Conservation (phyloP, 805 yeast genomes). For the Saturnispora galanensis region DNA sequence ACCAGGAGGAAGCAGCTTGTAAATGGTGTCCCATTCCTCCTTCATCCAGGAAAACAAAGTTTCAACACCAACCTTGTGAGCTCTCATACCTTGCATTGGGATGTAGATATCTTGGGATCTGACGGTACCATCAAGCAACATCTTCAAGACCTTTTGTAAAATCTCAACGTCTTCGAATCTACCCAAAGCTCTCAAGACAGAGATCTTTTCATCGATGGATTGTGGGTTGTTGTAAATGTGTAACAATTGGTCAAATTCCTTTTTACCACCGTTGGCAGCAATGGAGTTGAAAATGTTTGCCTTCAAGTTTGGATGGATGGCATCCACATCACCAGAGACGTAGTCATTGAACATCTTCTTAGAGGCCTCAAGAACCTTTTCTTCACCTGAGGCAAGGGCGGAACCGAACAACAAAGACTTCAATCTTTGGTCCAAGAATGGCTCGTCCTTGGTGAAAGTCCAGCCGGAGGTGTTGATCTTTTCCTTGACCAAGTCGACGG, state of each 20-base stretch:
- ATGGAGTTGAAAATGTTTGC: constrained; percentile 35
- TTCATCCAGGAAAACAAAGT: constrained; percentile 65
- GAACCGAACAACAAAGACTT: constrained; percentile 34
- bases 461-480: constrained; percentile 54
- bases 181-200: constrained; percentile 48
- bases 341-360: constrained; percentile 22
- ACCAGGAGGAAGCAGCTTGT: constrained; percentile 67
- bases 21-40: constrained; percentile 61
- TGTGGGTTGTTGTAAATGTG: constrained; percentile 41
- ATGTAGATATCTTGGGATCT: constrained; percentile 39
- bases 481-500: constrained; percentile 20
- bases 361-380: constrained; percentile 26
- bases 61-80: constrained; percentile 54
- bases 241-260: constrained; percentile 33
- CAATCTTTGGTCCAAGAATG: constrained; percentile 29
- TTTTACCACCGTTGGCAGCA: constrained; percentile 30
- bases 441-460: constrained; percentile 72
- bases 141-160: constrained; percentile 30
- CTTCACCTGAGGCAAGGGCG: constrained; percentile 34
- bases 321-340: constrained; percentile 20
- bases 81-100: constrained; percentile 67
- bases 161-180: constrained; percentile 30
- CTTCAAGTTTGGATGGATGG: constrained; percentile 39
- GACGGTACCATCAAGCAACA: constrained; percentile 59
- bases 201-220: constrained; percentile 48